Conservation (phyloP, 75 land plant genomes). For the Sequoiadendron giganteum region DNA sequence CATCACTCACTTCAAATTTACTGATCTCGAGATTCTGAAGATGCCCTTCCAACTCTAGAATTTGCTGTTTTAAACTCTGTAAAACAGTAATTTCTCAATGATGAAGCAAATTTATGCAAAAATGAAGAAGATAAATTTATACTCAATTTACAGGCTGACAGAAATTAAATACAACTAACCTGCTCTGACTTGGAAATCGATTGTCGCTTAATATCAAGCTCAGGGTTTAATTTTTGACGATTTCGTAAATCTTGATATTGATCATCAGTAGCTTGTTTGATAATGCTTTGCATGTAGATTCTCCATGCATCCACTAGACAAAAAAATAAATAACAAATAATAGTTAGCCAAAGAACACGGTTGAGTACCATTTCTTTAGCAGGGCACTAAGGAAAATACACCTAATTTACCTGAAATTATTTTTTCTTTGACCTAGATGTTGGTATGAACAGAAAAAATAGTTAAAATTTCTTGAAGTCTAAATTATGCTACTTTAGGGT, state of each 20-base stretch:
- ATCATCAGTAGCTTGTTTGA: constrained; percentile 76
- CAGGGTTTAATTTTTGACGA: constrained; percentile 76
- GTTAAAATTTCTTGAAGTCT: no score
- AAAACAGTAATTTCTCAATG: constrained; percentile 5
- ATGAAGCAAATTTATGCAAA: constrained; percentile 9
- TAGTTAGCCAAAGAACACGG: neutral
- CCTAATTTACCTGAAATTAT: neutral
- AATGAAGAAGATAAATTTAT: neutral
- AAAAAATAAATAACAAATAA: neutral
- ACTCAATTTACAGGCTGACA: neutral
- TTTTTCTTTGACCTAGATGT: neutral
- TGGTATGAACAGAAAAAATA: neutral
- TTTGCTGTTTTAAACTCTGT: constrained; percentile 70
- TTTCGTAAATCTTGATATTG: constrained; percentile 80
- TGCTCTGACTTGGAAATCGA: constrained; percentile 52
- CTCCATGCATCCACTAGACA: constrained; percentile 71
- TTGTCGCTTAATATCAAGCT: constrained; percentile 64
- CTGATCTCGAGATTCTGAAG: constrained; percentile 77
- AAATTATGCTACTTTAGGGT: no score
- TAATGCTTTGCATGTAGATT: constrained; percentile 70
- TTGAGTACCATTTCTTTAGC: neutral
- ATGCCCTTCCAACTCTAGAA: constrained; percentile 82
- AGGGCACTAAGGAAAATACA: neutral
- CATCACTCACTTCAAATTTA: constrained; percentile 35
- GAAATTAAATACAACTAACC: constrained; percentile 32